Evolutionary conservation across 352 stramenopile species (phyloP), one percentile per base, ranked within the genome.

Genomic region (Chloridella minuta): DNA sequence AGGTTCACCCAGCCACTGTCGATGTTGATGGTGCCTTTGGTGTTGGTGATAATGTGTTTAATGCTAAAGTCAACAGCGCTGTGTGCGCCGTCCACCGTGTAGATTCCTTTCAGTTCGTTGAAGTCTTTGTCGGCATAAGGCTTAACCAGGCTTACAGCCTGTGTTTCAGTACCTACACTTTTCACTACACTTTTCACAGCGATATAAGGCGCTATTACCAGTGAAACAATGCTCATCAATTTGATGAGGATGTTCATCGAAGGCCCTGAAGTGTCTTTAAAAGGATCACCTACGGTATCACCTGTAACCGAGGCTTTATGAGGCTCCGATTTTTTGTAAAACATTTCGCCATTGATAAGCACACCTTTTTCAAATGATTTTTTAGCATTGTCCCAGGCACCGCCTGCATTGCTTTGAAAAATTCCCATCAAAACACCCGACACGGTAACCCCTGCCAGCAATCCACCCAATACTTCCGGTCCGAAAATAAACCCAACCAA

Each of bases 201-300:
- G n/a, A n/a, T n/a, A n/a, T n/a, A n/a, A n/a, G 98, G 94, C 49
- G 96, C 96, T 89, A 99, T 98, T 21, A 99, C 96, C 80, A 99
- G 91, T 88, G 94, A 98, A 87, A 98, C 95, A 87, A 98, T 97
- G 87, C 96, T 95, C 94, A 98, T 98, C 49, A 98, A 90, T 92
- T 99, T 99, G 95, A 99, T 98, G 86, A 98, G 90, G 91, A 99
- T 98, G 91, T 99, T 98, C 85, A 99, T 91, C 85, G 95, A 94
- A 51, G 96, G 96, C 88, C 96, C 96, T n/a, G 94, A 98, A 25
- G 96, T 99, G 91, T 99, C 96, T 92, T 99, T 99, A 88, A 98
- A 92, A 87, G 96, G 96, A 92, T 99, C 96, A 89, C 96, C 96
- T 80, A 99, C 95, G 80, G 96, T 99, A 91, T 99, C 96, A 88